Conservation (phyloP, 2,329 filamentous ascomycete genomes). For the Fonsecaea erecta region DNA sequence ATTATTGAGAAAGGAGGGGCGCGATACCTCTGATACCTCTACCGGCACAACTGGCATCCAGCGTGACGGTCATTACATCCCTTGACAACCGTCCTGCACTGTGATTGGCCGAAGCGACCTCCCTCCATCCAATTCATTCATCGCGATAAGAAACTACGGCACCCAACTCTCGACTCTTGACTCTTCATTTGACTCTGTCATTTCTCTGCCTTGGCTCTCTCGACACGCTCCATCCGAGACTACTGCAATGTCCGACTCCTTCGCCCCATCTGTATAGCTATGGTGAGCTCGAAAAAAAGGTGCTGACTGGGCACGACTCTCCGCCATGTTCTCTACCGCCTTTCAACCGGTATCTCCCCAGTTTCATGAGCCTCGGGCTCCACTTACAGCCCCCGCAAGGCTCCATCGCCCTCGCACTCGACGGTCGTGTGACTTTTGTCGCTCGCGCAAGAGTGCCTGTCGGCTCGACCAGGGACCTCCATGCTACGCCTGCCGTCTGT, state of each 20-base stretch:
- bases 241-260: background rate
- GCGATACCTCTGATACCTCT: too few species aligned
- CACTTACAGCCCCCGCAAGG: background rate
- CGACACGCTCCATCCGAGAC: background rate
- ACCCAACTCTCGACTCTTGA: background rate
- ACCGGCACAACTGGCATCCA: too few species aligned
- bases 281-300: background rate
- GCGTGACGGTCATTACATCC: too few species aligned
- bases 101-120: background rate
- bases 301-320: background rate
- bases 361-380: background rate
- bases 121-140: background rate
- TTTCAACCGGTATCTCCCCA: background rate
- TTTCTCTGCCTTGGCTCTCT: background rate
- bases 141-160: background rate
- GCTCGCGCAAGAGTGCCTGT: slow-evolving; percentile 18
- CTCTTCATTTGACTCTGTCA: background rate
- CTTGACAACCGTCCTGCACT: background rate
- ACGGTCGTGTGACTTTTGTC: slow-evolving; percentile 18
- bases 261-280: background rate
- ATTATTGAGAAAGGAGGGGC: too few species aligned
- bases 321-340: background rate
- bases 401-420: slow-evolving; percentile 7
- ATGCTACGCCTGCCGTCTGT: slow-evolving; percentile 16
- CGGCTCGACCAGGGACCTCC: slow-evolving; percentile 16